These are phyloP conservation scores for Alternaria conjuncta DNA, from an alignment of 2,329 filamentous ascomycete species.

Conservation along the genomic window DNA sequence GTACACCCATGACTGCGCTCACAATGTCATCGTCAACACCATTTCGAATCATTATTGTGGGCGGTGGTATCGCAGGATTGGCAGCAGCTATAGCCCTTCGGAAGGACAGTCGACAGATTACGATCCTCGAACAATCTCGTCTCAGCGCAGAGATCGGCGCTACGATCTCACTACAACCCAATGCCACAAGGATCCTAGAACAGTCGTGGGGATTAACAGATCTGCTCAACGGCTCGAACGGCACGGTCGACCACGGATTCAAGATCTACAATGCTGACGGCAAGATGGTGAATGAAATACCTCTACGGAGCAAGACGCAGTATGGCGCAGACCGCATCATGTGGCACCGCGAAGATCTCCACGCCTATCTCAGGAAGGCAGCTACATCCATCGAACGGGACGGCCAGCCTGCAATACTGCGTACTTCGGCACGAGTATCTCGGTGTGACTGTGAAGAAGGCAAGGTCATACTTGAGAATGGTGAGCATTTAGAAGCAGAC, in stretches of 20 bases:
- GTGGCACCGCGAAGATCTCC: conserved; percentile 53
- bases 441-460: conserved; percentile 50
- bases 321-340: conserved; percentile 52
- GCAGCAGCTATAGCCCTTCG: conserved; percentile 47
- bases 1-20: neutral
- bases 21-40: conserved; percentile 21
- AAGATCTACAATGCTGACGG: conserved; percentile 46
- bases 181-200: conserved; percentile 48
- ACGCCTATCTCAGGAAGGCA: conserved; percentile 52
- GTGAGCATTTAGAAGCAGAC: conserved; percentile 53
- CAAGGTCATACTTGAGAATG: conserved; percentile 54
- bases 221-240: conserved; percentile 36
- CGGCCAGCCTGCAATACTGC: conserved; percentile 44
- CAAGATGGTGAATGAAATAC: conserved; percentile 41
- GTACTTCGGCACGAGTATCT: conserved; percentile 52
- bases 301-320: conserved; percentile 31
- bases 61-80: conserved; percentile 33
- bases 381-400: conserved; percentile 47
- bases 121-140: conserved; percentile 42
- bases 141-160: conserved; percentile 50
- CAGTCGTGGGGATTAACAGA: conserved; percentile 37
- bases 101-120: conserved; percentile 40
- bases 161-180: conserved; percentile 52
- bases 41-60: conserved; percentile 44
- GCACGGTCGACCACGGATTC: conserved; percentile 48